These are phyloP conservation scores for Spathaspora hagerdaliae DNA, from an alignment of 805 yeast species.

Conservation along the genomic window DNA sequence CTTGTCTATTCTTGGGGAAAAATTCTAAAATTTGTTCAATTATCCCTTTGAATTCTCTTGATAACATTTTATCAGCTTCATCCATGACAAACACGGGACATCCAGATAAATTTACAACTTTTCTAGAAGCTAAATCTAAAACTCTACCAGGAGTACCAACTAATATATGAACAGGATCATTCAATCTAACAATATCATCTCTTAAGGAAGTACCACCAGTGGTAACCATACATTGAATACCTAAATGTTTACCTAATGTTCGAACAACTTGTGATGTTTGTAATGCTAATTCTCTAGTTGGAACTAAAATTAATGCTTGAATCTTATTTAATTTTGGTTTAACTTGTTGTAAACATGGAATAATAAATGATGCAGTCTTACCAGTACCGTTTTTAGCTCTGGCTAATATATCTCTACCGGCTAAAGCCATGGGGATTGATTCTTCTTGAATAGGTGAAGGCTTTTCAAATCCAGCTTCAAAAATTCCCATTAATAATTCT, in stretches of 20 bases:
- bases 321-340: slow-evolving; percentile 81
- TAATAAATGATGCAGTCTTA: slow-evolving; percentile 94
- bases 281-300: slow-evolving; percentile 95
- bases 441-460: slow-evolving; percentile 99
- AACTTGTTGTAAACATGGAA: slow-evolving; percentile 85
- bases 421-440: slow-evolving; percentile 89
- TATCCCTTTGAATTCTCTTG: slow-evolving; percentile 82
- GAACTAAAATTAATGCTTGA: slow-evolving; percentile 90
- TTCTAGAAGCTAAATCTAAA: slow-evolving; percentile 85
- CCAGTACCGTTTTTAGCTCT: slow-evolving; percentile 99
- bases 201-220: slow-evolving; percentile 95
- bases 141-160: slow-evolving; percentile 99
- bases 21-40: slow-evolving; percentile 82
- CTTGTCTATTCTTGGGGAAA: slow-evolving; percentile 70
- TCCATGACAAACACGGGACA: slow-evolving; percentile 93
- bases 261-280: slow-evolving; percentile 97
- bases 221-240: slow-evolving; percentile 92
- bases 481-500: slow-evolving; percentile 95
- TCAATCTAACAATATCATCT: slow-evolving; percentile 90
- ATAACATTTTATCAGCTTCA: slow-evolving; percentile 96
- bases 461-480: slow-evolving; percentile 97
- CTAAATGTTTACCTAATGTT: slow-evolving; percentile 91
- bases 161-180: slow-evolving; percentile 88
- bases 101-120: slow-evolving; percentile 79
- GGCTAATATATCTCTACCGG: slow-evolving; percentile 94